phyloP scores from a whole-genome alignment of 352 stramenopile species.

The Globisporangium cystogenes region DNA sequence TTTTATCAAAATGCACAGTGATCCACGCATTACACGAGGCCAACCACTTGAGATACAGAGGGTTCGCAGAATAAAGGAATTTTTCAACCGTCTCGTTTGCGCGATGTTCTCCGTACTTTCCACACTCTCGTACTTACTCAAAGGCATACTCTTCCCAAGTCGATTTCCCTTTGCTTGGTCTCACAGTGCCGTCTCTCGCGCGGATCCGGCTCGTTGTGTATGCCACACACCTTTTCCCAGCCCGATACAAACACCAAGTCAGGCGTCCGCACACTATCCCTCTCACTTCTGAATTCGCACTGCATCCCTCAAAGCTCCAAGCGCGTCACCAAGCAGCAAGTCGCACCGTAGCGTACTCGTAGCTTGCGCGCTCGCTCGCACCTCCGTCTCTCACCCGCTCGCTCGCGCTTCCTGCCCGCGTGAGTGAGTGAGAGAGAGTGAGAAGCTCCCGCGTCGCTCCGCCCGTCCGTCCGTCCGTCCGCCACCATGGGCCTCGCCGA shows the following conservation, averaged over 20 bases:
- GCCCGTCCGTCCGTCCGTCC: too few relatives aligned
- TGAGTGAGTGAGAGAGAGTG: not conserved
- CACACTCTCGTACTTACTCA: not conserved
- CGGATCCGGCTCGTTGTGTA: not conserved
- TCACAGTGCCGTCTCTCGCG: too few relatives aligned
- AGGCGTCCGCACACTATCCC: not conserved
- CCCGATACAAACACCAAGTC: not conserved
- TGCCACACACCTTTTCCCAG: not conserved
- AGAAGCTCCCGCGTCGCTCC: not conserved
- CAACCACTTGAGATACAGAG: too few relatives aligned
- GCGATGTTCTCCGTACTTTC: not conserved
- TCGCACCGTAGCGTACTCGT: too few relatives aligned
- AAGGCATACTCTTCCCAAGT: not conserved
- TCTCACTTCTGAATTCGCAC: not conserved
- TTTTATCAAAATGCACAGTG: too few relatives aligned
- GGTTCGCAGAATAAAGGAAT: too few relatives aligned
- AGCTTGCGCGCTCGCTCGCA: too few relatives aligned
- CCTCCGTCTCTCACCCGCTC: not conserved
- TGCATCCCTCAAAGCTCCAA: slow-evolving; percentile 1
- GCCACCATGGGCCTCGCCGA: slow-evolving; percentile 10
- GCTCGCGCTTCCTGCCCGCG: not conserved
- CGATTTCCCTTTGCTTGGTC: too few relatives aligned
- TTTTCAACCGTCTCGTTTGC: too few relatives aligned
- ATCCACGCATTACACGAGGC: too few relatives aligned
- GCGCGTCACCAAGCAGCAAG: not conserved